Conservation (phyloP, 345 rosid species). For the Ceriops decandra region DNA sequence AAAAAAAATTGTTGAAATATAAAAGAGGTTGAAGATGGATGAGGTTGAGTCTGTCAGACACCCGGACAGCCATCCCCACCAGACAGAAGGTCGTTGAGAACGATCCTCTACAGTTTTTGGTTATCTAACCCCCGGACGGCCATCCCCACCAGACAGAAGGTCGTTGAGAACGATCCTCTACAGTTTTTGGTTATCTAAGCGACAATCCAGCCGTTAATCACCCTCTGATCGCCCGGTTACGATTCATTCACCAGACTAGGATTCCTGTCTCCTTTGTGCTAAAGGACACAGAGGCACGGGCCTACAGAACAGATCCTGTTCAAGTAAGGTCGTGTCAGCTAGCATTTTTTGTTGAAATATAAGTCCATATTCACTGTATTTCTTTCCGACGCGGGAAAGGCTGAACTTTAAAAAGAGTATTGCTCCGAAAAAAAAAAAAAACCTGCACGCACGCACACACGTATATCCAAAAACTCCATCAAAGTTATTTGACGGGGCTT, state of each 20-base stretch:
- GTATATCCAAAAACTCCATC: too few relatives aligned
- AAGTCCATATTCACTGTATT: too few relatives aligned
- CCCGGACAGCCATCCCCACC: conserved; percentile 5
- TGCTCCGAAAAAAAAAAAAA: too few relatives aligned
- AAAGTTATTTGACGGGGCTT: too few relatives aligned
- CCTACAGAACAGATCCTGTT: conserved; percentile 28
- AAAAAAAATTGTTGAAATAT: too few relatives aligned
- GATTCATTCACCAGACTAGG: conserved; percentile 17
- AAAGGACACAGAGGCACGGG: conserved; percentile 17
- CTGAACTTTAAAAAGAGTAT: too few relatives aligned
- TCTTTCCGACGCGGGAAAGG: too few relatives aligned
- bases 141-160: too few relatives aligned
- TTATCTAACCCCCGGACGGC: too few relatives aligned
- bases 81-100: neutral
- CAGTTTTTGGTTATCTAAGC: fast-evolving
- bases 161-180: neutral
- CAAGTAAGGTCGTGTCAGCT: neutral
- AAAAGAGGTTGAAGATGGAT: too few relatives aligned
- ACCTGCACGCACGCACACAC: too few relatives aligned
- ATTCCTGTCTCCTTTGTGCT: conserved; percentile 13
- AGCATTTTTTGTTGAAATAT: too few relatives aligned
- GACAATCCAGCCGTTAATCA: neutral
- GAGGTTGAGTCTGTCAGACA: conserved; percentile 9
- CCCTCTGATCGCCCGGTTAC: conserved; percentile 13
- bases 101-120: neutral